phyloP scores from a whole-genome alignment of 768 basidiomycete genomes.

The Lentinus tigrinus region DNA sequence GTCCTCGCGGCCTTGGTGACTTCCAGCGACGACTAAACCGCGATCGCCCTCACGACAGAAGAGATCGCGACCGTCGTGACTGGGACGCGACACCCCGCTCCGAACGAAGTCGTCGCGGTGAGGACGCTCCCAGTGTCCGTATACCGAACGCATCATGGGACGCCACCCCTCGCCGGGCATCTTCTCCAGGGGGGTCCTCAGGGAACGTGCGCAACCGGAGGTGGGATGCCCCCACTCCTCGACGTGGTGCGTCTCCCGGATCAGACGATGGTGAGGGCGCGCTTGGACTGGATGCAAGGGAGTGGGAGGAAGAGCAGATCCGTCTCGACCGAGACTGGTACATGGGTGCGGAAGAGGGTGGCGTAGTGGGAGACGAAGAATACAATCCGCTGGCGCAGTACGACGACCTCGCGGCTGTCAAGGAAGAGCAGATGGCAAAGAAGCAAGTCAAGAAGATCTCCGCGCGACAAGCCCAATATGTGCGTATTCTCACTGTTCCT shows the following conservation, averaged over 20 bases:
- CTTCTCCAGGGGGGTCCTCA: constrained; percentile 9
- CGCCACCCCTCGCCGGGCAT: constrained; percentile 69
- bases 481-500: constrained; percentile 36
- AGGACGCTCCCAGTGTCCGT: constrained; percentile 79
- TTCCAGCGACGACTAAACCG: constrained; percentile 92
- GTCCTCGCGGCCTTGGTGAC: constrained; percentile 81
- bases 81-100: constrained; percentile 68
- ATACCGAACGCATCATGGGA: constrained; percentile 95
- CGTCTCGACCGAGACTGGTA: constrained; percentile 96
- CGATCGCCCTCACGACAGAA: constrained; percentile 40
- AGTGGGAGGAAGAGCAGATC: constrained; percentile 98
- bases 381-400: constrained; percentile 93
- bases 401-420: constrained; percentile 72
- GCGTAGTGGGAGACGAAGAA: constrained; percentile 84
- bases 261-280: constrained; percentile 48
- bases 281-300: constrained; percentile 65
- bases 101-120: constrained; percentile 43
- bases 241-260: constrained; percentile 70
- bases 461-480: constrained; percentile 95
- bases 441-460: constrained; percentile 87
- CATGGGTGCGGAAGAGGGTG: constrained; percentile 82
- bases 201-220: constrained; percentile 31
- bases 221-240: constrained; percentile 88
- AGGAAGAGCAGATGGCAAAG: constrained; percentile 71
- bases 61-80: constrained; percentile 29